Percentiles rank a stretch among this genome's conserved stretches.
Conservation (phyloP, 2,329 filamentous ascomycete species). For the Aotearoamyces nothofagi region DNA sequence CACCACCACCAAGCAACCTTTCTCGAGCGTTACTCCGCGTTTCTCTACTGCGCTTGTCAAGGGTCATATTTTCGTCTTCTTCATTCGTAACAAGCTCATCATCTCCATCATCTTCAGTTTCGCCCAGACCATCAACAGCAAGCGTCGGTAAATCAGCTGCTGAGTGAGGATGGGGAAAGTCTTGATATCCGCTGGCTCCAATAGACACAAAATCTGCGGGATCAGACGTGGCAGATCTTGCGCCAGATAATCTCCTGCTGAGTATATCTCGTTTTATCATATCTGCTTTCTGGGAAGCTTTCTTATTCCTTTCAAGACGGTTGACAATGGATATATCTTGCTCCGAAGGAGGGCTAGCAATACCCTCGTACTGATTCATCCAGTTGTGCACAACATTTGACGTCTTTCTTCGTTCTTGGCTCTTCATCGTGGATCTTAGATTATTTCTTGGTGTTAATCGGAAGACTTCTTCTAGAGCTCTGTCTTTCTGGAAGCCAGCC, state of each 20-base stretch:
- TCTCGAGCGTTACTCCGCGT: conserved; percentile 9
- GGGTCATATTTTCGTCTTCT: conserved; percentile 44
- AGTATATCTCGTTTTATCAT: conserved; percentile 7
- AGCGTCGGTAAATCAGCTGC: background rate
- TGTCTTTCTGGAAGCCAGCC: conserved; percentile 77
- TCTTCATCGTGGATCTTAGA: conserved; percentile 41
- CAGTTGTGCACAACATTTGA: conserved; percentile 75
- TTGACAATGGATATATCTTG: conserved; percentile 43
- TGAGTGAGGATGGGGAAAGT: background rate
- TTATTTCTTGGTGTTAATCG: conserved; percentile 52
- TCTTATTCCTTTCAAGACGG: conserved; percentile 30
- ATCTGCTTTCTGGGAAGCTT: conserved; percentile 14
- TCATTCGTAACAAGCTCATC: conserved; percentile 79
- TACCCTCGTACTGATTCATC: conserved; percentile 60
- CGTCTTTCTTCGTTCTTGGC: conserved; percentile 54
- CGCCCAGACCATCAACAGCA: conserved; percentile 33
- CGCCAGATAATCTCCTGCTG: conserved; percentile 25
- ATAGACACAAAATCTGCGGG: conserved; percentile 45
- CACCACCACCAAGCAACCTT: conserved; percentile 11
- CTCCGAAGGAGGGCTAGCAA: conserved; percentile 40
- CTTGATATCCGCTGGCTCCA: conserved; percentile 3
- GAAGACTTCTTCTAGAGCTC: conserved; percentile 84
- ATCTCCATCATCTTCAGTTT: conserved; percentile 77
- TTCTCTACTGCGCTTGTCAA: conserved; percentile 24
- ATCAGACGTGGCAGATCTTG: conserved; percentile 45